Base-by-base conservation (phyloP, 306 rosid genomes). In the Parietaria judaica region DNA sequence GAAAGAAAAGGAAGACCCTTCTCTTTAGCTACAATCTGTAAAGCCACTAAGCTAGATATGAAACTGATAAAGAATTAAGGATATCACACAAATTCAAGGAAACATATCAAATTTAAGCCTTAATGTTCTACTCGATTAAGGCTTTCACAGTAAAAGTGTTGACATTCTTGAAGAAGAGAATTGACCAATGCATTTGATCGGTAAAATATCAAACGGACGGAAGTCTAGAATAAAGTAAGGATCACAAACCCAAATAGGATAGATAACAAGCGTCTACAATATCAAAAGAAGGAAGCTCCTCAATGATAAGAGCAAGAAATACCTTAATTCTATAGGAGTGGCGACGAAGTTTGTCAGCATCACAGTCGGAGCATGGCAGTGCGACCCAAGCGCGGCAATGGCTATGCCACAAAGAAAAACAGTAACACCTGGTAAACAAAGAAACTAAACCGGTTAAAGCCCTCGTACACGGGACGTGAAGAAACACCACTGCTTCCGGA, bases 251-350 rank as follows among this genome's bases (percentile, higher is more conserved):
- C 39, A 58, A 58, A 36, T 58, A 38, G 41, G 14, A n/a, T 43
- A 35, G 14, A n/a, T 43, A 35, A 56, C 17, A 9, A 37, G 11
- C 11, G 1, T 35, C 23, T 8, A 16, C 4, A 60, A 11, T 60
- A 8, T 10, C 46, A 17, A 16, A 7, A 10, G 31, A 4, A 23
- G 51, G 11, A 74, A 49, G 50, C 31, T 51, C 8, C 58, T 14
- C 37, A 56, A 60, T 54, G 47, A 43, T 2, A 7, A 38, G 54
- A 57, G 57, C 71, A 54, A 76, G 37, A 31, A 58, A 65, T 76
- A 92, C 98, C 98, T 92, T 69, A 92, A 72, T 75, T 92, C 98
- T 56, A 88, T 65, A 7, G 98, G 98, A 57, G 98, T 88, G 36
- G 96, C 96, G 58, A 86, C 66, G n/a, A 86, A 83, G 80, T 92